A percentile compares a stretch with the other conserved stretches of the same genome.
Evolutionary conservation across 2,329 filamentous ascomycete species (phyloP).

Genomic region (Lasiodiplodia sp.): DNA sequence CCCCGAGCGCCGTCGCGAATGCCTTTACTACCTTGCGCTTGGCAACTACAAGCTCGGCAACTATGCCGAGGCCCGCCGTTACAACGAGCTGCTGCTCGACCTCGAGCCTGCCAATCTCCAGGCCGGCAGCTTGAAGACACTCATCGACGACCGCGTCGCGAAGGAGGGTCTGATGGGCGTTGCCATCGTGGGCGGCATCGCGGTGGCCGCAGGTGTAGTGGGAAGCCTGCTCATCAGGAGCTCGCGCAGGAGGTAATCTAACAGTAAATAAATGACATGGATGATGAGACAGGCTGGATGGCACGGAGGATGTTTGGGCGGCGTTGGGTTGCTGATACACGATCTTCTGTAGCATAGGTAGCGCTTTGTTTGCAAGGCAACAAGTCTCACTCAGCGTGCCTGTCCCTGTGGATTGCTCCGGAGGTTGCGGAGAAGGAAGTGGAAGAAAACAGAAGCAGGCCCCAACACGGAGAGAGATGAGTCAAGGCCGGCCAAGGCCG

Average conservation of each 20-base stretch:
- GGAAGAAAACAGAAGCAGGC: constrained; percentile 1
- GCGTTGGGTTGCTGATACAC: constrained; percentile 22
- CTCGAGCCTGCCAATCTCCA: constrained; percentile 92
- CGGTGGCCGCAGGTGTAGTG: constrained; percentile 90
- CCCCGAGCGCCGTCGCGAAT: constrained; percentile 93
- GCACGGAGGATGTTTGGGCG: constrained; percentile 22
- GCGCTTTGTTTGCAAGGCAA: constrained; percentile 14
- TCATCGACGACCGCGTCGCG: constrained; percentile 96
- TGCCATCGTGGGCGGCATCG: constrained; percentile 91
- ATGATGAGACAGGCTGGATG: neutral
- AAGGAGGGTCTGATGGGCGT: constrained; percentile 94
- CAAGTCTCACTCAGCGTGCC: constrained; percentile 2
- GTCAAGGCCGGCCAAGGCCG: neutral
- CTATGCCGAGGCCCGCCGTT: constrained; percentile 91
- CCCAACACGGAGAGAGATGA: neutral
- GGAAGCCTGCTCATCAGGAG: constrained; percentile 86
- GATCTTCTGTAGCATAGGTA: constrained; percentile 12
- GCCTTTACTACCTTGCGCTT: constrained; percentile 95
- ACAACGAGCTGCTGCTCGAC: constrained; percentile 91
- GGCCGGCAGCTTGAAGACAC: constrained; percentile 79
- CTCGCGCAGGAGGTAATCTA: constrained; percentile 63
- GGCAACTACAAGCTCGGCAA: constrained; percentile 99
- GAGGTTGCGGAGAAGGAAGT: constrained; percentile 1
- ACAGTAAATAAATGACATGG: neutral
- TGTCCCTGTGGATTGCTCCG: neutral